A percentile compares a stretch with the other conserved stretches of the same genome.
Evolutionary conservation across 352 stramenopile species (phyloP).

Genomic region (Pythium brassicae): DNA sequence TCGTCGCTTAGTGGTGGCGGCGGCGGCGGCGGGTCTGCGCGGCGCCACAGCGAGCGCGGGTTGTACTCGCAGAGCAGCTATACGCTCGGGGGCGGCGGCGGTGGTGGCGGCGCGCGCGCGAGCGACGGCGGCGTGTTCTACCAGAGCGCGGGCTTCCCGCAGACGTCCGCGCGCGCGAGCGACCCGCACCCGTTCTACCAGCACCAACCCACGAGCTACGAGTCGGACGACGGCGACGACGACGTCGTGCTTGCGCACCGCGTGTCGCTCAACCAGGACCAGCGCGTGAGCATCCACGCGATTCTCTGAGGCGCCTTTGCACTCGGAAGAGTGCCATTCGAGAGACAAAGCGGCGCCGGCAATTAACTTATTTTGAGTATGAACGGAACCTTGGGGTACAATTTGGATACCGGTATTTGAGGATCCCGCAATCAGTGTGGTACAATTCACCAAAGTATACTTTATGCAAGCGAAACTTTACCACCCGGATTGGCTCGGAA

Average conservation of each 20-base stretch:
- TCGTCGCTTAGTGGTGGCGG: conserved; percentile 26
- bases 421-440: too few relatives aligned
- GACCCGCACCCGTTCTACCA: conserved; percentile 19
- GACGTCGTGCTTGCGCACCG: conserved; percentile 56
- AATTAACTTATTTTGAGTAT: neutral
- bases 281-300: conserved; percentile 59
- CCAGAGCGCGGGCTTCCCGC: conserved; percentile 14
- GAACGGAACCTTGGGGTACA: too few relatives aligned
- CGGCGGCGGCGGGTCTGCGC: conserved; percentile 11
- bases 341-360: neutral
- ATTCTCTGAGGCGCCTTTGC: conserved; percentile 35
- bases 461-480: too few relatives aligned
- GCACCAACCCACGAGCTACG: conserved; percentile 17
- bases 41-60: conserved; percentile 19
- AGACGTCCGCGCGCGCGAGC: conserved; percentile 12
- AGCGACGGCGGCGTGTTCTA: conserved; percentile 52
- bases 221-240: conserved; percentile 21
- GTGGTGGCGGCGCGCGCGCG: conserved; percentile 16
- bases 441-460: too few relatives aligned
- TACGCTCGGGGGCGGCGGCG: conserved; percentile 9
- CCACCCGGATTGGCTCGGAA: too few relatives aligned
- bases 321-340: neutral
- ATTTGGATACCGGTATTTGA: too few relatives aligned
- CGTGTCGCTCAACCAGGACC: conserved; percentile 53
- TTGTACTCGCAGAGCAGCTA: conserved; percentile 19